Evolutionary conservation across 129 eudicot species (phyloP).

Genomic region (Heracleum sosnowskyi): DNA sequence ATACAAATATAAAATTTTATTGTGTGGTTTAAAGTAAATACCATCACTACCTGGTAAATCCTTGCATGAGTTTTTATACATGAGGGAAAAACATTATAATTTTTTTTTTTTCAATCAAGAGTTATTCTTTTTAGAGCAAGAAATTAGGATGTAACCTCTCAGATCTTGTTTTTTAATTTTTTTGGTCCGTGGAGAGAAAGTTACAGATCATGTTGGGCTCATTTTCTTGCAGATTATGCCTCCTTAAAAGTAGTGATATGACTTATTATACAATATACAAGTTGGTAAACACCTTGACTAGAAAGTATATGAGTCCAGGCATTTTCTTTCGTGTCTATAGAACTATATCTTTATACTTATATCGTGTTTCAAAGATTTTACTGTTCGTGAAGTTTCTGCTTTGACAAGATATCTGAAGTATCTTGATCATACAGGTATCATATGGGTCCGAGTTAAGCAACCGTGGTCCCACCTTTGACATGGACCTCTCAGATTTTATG

Average conservation of each 20-base stretch:
- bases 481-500: slow-evolving; percentile 89
- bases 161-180: background rate
- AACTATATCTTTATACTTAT: background rate
- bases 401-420: too few relatives aligned
- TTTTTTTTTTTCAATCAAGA: background rate
- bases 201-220: background rate
- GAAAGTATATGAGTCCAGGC: background rate
- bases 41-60: background rate
- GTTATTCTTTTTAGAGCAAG: background rate
- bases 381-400: background rate
- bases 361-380: background rate
- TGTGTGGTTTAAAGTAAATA: background rate
- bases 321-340: background rate
- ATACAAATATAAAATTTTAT: background rate
- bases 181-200: background rate
- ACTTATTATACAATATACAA: background rate
- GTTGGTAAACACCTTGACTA: background rate
- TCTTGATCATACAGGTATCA: slow-evolving; percentile 79
- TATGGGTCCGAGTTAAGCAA: slow-evolving; percentile 93
- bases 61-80: background rate
- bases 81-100: background rate
- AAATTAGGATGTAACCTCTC: background rate
- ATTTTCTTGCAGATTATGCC: background rate
- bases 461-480: slow-evolving; percentile 98
- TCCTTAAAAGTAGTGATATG: background rate